A percentile compares a stretch with the other conserved stretches of the same genome.
Conservation (phyloP, 1,284 basidiomycete species). For the Ceratobasidium sp. region DNA sequence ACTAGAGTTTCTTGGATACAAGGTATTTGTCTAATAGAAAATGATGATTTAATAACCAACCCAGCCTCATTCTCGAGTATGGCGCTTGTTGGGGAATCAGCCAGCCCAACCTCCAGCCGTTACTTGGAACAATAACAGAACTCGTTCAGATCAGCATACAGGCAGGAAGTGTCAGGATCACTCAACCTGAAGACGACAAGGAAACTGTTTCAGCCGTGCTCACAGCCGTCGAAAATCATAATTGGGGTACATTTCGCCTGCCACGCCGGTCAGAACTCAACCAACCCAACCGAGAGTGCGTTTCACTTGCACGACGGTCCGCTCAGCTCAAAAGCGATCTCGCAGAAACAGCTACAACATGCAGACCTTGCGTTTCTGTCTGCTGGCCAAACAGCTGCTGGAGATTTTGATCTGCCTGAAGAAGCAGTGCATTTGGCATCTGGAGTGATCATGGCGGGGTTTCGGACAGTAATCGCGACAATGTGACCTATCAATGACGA, state of each 20-base stretch:
- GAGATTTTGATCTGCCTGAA: background rate
- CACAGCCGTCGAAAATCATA: background rate
- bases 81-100: too few relatives aligned
- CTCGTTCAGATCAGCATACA: too few relatives aligned
- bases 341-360: background rate
- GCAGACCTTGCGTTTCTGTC: slow-evolving; percentile 29
- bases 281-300: background rate
- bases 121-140: too few relatives aligned
- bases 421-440: slow-evolving; percentile 9
- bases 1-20: too few relatives aligned
- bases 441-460: slow-evolving; percentile 4
- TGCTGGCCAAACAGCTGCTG: slow-evolving; percentile 8
- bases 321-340: background rate
- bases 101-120: too few relatives aligned
- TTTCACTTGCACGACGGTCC: background rate
- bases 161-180: too few relatives aligned
- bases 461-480: slow-evolving; percentile 20
- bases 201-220: slow-evolving; percentile 2
- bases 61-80: too few relatives aligned
- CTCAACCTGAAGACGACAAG: background rate
- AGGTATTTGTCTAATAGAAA: too few relatives aligned
- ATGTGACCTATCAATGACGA: slow-evolving; percentile 26
- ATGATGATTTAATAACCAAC: too few relatives aligned
- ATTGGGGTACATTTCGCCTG: slow-evolving; percentile 15
- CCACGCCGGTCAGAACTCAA: background rate